Base-by-base conservation (phyloP, 768 basidiomycete species). In the Tulasnella calospora region DNA sequence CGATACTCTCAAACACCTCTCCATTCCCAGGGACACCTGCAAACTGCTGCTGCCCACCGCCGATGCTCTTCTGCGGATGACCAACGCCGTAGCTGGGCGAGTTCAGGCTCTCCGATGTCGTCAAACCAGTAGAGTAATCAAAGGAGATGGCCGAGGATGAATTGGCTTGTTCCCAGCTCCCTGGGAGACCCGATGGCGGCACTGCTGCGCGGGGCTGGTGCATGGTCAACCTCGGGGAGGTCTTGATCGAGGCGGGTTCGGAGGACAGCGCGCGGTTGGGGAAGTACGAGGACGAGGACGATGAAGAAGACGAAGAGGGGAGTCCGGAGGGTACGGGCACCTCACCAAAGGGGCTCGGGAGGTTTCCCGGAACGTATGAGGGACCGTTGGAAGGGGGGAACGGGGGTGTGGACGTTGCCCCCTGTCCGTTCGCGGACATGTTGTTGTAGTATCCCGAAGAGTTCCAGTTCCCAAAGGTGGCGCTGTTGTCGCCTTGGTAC, bases 141-240 rank as follows among this genome's bases (percentile, higher is more conserved):
- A 47, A 75, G 23, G 55, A 75, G 38, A 73, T 47, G 30, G 40
- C 41, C 36, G 41, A 55, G 46, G 74, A 38, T 36, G 41, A 38
- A 19, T 47, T 61, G 74, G 55, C 55, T 27, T 73, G 40, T 44
- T 75, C 74, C 74, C 74, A 61, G 74, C 74, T 75, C 36, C 74
- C 74, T 75, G 74, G 55, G 30, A 51, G 30, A 27, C 74, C 46
- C 27, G 46, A 55, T 47, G 38, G 44, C 30, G 74, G 44, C 17
- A 41, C 71, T 1, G 44, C 71, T 36, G 71, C 71, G 36, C 71
- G 71, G 23, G 71, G 71, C 15, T 72, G 71, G 38, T 72, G 71
- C 44, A 72, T 40, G 71, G 44, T 9, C 35, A 47, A 51, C 17
- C 33, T 38, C 74, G 35, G 41, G n/a, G 74, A 47, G 35, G 74